A percentile compares a stretch with the other conserved stretches of the same genome.
phyloP scores from a whole-genome alignment of 768 basidiomycete species.

The Megacollybia marginata region DNA sequence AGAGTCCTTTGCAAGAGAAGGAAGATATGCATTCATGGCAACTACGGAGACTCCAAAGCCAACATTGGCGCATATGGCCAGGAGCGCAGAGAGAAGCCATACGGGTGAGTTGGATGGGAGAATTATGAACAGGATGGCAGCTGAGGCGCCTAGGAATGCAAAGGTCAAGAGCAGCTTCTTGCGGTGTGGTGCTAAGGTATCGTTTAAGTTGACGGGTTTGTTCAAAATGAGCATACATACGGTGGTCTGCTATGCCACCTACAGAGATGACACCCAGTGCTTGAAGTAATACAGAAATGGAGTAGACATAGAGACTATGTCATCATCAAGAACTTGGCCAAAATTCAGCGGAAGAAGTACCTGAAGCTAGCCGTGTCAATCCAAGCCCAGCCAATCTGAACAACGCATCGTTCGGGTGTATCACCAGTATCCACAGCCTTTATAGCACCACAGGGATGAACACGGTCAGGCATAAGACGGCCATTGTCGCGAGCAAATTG shows the following conservation, averaged over 20 bases:
- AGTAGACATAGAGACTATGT: conserved; percentile 77
- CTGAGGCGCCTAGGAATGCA: conserved; percentile 61
- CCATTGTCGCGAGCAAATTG: conserved; percentile 91
- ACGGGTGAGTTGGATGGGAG: conserved; percentile 64
- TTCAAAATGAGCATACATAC: conserved; percentile 36
- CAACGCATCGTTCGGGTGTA: conserved; percentile 51
- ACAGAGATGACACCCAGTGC: conserved; percentile 94
- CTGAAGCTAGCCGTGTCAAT: conserved; percentile 91
- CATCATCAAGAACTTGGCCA: background rate
- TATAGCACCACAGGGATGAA: conserved; percentile 39
- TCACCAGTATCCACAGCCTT: conserved; percentile 21
- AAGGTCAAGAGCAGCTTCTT: conserved; percentile 74
- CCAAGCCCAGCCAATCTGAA: conserved; percentile 78
- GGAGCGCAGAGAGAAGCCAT: conserved; percentile 61
- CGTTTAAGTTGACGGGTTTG: background rate
- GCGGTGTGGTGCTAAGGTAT: conserved; percentile 47
- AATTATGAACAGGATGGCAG: conserved; percentile 64
- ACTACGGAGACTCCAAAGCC: conserved; percentile 83
- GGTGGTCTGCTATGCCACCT: conserved; percentile 85
- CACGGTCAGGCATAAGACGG: conserved; percentile 62
- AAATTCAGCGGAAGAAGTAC: conserved; percentile 26
- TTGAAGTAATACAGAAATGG: conserved; percentile 81
- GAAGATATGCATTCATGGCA: conserved; percentile 87
- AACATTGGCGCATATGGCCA: conserved; percentile 77
- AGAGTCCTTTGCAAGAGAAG: conserved; percentile 58